A percentile compares a stretch with the other conserved stretches of the same genome.
Evolutionary conservation across 2,329 filamentous ascomycete species (phyloP).

Genomic region (Fusarium pseudograminearum): DNA sequence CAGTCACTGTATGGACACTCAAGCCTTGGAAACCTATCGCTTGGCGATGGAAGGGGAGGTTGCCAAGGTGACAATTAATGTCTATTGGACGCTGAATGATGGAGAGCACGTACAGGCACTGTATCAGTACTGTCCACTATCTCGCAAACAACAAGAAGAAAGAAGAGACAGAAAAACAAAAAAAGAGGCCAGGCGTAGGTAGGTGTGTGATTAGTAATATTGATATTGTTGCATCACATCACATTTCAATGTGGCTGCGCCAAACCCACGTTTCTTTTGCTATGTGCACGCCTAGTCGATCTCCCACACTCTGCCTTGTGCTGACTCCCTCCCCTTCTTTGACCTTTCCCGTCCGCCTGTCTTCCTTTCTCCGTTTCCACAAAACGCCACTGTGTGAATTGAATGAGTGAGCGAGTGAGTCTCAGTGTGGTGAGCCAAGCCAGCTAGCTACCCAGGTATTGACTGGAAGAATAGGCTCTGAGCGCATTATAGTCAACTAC

Average conservation of each 20-base stretch:
- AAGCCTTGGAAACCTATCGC: conserved; percentile 33
- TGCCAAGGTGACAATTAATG: conserved; percentile 2
- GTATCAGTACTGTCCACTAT: not conserved
- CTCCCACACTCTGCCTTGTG: conserved; percentile 6
- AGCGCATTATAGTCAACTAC: not conserved
- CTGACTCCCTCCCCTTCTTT: conserved; percentile 17
- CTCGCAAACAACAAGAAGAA: conserved; percentile 13
- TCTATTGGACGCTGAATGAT: conserved; percentile 28
- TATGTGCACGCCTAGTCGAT: conserved; percentile 9
- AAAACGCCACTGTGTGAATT: conserved; percentile 26
- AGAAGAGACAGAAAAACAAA: not conserved
- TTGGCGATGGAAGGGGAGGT: conserved; percentile 42
- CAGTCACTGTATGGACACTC: not conserved
- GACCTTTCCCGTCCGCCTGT: conserved; percentile 19
- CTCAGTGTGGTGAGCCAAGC: conserved; percentile 1
- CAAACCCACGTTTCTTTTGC: conserved; percentile 31
- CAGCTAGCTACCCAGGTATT: not conserved
- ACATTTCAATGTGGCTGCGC: conserved; percentile 28
- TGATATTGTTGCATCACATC: conserved; percentile 31
- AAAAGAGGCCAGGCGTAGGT: conserved; percentile 4
- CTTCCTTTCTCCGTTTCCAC: conserved; percentile 25
- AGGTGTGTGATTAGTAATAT: conserved; percentile 16
- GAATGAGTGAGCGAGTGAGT: conserved; percentile 8
- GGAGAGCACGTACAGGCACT: not conserved
- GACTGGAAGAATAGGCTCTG: conserved; percentile 13